A percentile compares a stretch with the other conserved stretches of the same genome.
These are phyloP conservation scores for Craspedostauros australis DNA, from an alignment of 108 stramenopile genomes.

Conservation along the genomic window DNA sequence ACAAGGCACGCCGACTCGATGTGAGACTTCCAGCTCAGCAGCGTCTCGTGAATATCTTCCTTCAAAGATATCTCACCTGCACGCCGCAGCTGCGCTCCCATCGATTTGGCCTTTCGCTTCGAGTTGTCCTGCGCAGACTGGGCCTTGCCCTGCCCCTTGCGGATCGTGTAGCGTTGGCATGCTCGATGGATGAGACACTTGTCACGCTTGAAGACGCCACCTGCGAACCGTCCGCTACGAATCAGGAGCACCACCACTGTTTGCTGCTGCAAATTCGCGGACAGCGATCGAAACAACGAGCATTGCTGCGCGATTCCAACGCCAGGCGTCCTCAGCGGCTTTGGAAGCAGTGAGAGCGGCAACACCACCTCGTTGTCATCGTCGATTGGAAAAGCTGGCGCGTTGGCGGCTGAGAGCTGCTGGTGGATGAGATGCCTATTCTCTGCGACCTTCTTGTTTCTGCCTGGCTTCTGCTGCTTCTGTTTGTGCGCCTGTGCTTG, in stretches of 20 bases:
- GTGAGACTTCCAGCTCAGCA: conserved; percentile 49
- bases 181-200: conserved; percentile 60
- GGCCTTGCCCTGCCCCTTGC: conserved; percentile 83
- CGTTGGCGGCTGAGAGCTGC: too few species aligned
- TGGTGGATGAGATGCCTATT: too few species aligned
- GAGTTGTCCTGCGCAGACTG: conserved; percentile 63
- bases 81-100: conserved; percentile 78
- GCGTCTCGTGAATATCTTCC: conserved; percentile 46
- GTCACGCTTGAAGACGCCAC: conserved; percentile 39
- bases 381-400: too few species aligned
- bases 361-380: too few species aligned
- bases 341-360: too few species aligned
- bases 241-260: conserved; percentile 62
- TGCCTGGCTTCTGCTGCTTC: too few species aligned
- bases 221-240: conserved; percentile 68
- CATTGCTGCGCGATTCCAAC: too few species aligned
- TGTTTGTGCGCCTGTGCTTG: too few species aligned
- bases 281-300: too few species aligned
- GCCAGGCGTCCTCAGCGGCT: too few species aligned
- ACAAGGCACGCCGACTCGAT: conserved; percentile 8
- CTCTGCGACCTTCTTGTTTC: too few species aligned
- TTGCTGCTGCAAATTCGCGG: too few species aligned
- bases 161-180: conserved; percentile 67
- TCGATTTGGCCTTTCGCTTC: conserved; percentile 61
- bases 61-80: conserved; percentile 67